These are phyloP conservation scores for Drechslerella coelobrocha DNA, from an alignment of 2,329 filamentous ascomycete genomes.

Conservation along the genomic window DNA sequence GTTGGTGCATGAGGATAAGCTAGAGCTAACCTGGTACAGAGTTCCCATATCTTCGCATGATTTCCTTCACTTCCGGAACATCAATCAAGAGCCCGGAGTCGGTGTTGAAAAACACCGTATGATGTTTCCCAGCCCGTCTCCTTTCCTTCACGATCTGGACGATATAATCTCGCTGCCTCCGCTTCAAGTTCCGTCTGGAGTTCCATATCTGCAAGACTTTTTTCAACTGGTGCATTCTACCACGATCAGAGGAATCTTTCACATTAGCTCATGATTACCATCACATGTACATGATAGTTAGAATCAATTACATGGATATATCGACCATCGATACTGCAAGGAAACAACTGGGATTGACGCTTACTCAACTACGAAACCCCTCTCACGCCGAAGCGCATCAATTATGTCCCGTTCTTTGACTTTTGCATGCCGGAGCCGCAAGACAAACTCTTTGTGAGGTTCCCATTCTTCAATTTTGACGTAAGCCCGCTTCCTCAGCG, in stretches of 20 bases:
- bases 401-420: conserved; percentile 46
- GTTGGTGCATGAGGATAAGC: no score
- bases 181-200: conserved; percentile 42
- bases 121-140: conserved; percentile 22
- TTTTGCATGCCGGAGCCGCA: conserved; percentile 38
- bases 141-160: conserved; percentile 41
- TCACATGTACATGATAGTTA: background rate
- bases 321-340: background rate
- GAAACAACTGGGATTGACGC: background rate
- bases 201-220: conserved; percentile 48
- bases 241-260: background rate
- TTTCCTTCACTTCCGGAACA: conserved; percentile 39
- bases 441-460: conserved; percentile 43
- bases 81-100: conserved; percentile 32
- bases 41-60: conserved; percentile 46
- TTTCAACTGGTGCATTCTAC: conserved; percentile 48
- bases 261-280: background rate
- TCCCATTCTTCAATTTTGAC: conserved; percentile 50
- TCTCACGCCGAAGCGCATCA: conserved; percentile 30
- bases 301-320: no score
- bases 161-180: conserved; percentile 42
- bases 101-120: conserved; percentile 38
- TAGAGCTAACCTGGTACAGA: conserved; percentile 27
- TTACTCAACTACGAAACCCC: conserved; percentile 45
- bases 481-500: conserved; percentile 32